Conservation (phyloP, 1,284 basidiomycete genomes). For the Fistulina hepatica region DNA sequence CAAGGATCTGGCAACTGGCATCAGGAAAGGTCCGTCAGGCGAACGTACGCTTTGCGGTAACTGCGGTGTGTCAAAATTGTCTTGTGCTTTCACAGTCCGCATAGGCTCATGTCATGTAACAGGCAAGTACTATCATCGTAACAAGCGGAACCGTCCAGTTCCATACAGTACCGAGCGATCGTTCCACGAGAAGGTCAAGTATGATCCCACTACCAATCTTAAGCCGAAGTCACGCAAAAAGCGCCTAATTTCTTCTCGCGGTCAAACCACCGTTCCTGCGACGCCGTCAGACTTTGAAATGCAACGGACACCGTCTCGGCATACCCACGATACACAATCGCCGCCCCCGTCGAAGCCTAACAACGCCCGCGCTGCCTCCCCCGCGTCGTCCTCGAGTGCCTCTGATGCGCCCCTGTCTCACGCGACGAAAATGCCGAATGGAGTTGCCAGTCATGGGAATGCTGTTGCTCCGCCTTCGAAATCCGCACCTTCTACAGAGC, state of each 20-base stretch:
- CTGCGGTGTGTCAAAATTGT: conserved; percentile 54
- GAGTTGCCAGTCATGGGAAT: conserved; percentile 9
- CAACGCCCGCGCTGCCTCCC: conserved; percentile 42
- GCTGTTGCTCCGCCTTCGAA: conserved; percentile 1
- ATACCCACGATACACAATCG: neutral
- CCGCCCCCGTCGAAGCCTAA: neutral
- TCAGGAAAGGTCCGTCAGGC: conserved; percentile 81
- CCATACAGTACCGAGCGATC: conserved; percentile 66
- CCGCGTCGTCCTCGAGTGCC: conserved; percentile 58
- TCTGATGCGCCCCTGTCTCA: conserved; percentile 61
- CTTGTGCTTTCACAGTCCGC: conserved; percentile 1
- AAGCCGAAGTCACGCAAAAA: too few relatives aligned
- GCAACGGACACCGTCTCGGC: too few relatives aligned
- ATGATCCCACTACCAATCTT: too few relatives aligned
- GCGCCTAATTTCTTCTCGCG: too few relatives aligned
- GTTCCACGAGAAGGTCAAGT: conserved; percentile 47
- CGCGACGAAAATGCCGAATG: conserved; percentile 41
- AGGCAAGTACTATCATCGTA: conserved; percentile 83
- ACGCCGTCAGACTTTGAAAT: too few relatives aligned
- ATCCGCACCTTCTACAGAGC: neutral
- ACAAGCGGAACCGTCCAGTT: conserved; percentile 65
- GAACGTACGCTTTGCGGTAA: conserved; percentile 86
- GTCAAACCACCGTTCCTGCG: too few relatives aligned
- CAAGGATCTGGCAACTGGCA: conserved; percentile 71
- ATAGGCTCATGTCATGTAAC: conserved; percentile 13